Conservation (phyloP, 768 basidiomycete species). For the Podaxis carcinomalis region DNA sequence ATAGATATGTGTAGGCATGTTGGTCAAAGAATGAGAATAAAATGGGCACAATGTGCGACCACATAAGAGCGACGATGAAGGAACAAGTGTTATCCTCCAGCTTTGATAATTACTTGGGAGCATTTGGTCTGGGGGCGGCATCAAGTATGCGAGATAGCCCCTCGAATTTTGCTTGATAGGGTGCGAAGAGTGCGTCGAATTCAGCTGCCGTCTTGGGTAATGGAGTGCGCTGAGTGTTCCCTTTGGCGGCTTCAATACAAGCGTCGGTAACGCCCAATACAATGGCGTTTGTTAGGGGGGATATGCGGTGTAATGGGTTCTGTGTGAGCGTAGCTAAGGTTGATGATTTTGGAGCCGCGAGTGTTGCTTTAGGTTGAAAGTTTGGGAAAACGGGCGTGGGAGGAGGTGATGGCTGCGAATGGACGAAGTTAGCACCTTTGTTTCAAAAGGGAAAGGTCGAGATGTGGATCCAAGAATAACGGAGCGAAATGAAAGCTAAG, state of each 20-base stretch:
- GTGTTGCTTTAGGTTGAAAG: not conserved
- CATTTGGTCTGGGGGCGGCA: not conserved
- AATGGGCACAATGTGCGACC: not conserved
- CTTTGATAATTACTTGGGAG: not conserved
- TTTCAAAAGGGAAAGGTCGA: not conserved
- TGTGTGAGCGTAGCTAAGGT: not conserved
- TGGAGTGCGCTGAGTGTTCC: not conserved
- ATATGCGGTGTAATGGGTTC: not conserved
- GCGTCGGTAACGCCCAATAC: not conserved
- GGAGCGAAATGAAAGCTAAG: no score
- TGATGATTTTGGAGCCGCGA: not conserved
- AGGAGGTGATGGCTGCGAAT: slow-evolving; percentile 1
- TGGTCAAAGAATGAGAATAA: no score
- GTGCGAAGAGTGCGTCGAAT: slow-evolving; percentile 18
- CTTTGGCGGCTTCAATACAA: not conserved
- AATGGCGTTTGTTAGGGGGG: not conserved
- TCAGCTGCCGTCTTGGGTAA: slow-evolving; percentile 14
- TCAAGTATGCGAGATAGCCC: slow-evolving; percentile 13
- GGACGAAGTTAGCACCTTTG: not conserved
- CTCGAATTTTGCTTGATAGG: slow-evolving; percentile 15
- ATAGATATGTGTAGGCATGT: no score
- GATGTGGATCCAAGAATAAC: not conserved
- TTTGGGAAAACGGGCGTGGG: not conserved
- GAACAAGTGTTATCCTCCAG: not conserved
- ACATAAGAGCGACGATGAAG: not conserved